Base-by-base conservation (phyloP, 2,329 filamentous ascomycete genomes). In the Fusarium irregulare region DNA sequence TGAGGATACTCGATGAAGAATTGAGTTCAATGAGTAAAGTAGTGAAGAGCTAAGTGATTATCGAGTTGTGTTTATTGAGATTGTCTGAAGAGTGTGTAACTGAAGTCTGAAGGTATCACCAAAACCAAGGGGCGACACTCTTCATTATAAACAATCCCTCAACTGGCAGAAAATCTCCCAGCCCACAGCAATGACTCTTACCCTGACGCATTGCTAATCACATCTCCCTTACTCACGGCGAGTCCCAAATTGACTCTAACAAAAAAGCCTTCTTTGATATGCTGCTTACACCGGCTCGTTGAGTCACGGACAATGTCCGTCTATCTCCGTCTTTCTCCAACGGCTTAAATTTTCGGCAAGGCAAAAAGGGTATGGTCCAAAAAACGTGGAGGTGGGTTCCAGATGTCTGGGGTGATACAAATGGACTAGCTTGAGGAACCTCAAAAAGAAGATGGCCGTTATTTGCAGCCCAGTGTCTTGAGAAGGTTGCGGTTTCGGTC, bases 311-410 rank as follows among this genome's bases (percentile, higher is more conserved):
- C 27, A 16, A 50, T 45, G 2, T 23, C 61, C 63, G 11, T 30
- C 47, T 54, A 44, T 54, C 34, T 54, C 37, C 64, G 66, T 44
- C 30, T 32, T 32, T 32, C 30, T 32, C 30, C 30, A 32, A 32
- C 30, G 30, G 30, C 13, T 14, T 13, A 7, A 37, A 37, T n/a
- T 5, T 37, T 66, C 72, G 72, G 72, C 72, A 68, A 70, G 56
- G 32, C 68, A 63, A 62, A 74, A 62, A 50, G 25, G 70, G 70
- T n/a, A 71, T 73, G 66, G 72, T 47, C 59, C 41, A 27, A 25
- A 47, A 28, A 32, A 50, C 54, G 48, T 45, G 54, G 59, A 53
- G 49, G 49, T 51, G 34, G 49, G 34, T 51, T 42, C 21, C 21
- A 41, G 13, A 28, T 53, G 25, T 20, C 34, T 28, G 54, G 53